Conservation (phyloP, 1,139 yeast genomes). For the Candida sp. region DNA sequence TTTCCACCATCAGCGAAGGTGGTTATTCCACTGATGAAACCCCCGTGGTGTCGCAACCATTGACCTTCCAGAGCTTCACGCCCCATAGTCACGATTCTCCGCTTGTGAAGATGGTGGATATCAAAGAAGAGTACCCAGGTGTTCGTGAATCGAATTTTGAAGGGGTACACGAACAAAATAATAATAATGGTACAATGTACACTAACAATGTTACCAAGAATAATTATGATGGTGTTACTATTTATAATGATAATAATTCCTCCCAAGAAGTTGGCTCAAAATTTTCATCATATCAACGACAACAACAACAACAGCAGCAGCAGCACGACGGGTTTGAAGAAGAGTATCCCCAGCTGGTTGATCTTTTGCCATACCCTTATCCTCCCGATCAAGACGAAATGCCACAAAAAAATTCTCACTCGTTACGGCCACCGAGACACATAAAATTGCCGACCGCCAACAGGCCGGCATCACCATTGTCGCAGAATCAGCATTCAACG, state of each 20-base stretch:
- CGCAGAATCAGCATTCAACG: not conserved
- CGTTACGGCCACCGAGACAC: constrained; percentile 8
- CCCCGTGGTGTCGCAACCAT: constrained; percentile 29
- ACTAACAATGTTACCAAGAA: not conserved
- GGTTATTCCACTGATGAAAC: constrained; percentile 26
- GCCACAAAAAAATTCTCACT: constrained; percentile 2
- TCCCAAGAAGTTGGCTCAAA: not conserved
- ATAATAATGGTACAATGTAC: not conserved
- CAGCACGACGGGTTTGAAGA: not conserved
- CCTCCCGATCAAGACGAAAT: not conserved
- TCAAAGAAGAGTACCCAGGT: constrained; percentile 2
- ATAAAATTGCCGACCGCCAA: constrained; percentile 7
- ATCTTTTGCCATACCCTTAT: not conserved
- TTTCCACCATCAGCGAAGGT: constrained; percentile 19
- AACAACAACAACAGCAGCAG: not conserved
- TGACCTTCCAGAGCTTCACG: constrained; percentile 25
- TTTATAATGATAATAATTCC: not conserved
- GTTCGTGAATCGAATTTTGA: not conserved
- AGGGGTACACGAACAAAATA: not conserved
- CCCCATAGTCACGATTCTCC: constrained; percentile 18
- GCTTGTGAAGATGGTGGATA: constrained; percentile 15
- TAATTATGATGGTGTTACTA: not conserved
- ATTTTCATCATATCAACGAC: not conserved
- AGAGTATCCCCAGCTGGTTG: not conserved
- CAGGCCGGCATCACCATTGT: not conserved